phyloP scores from a whole-genome alignment of 495 filamentous ascomycete genomes.

The Friedmanniomyces simplex region DNA sequence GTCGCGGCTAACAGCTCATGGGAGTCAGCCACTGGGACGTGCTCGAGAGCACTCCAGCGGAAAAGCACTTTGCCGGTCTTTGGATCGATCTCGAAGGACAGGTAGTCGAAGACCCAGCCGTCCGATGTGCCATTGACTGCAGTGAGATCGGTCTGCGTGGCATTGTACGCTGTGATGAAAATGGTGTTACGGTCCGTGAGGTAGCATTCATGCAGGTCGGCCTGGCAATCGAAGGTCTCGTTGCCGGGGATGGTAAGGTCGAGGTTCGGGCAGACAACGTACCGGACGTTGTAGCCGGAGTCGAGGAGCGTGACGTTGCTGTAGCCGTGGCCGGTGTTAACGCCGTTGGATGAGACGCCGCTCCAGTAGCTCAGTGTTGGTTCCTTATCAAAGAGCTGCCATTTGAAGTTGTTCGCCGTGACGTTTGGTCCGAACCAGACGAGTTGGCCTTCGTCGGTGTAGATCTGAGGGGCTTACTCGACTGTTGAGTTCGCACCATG shows the following conservation, averaged over 20 bases:
- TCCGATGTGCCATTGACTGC: slow-evolving; percentile 9
- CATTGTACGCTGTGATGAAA: slow-evolving; percentile 17
- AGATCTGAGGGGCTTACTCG: not conserved
- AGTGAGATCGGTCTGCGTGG: slow-evolving; percentile 12
- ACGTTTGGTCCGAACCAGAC: slow-evolving; percentile 9
- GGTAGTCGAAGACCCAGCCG: slow-evolving; percentile 16
- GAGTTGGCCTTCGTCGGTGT: slow-evolving; percentile 13
- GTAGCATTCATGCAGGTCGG: slow-evolving; percentile 18
- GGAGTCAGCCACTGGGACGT: slow-evolving; percentile 4
- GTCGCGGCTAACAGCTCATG: not conserved
- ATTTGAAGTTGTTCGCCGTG: slow-evolving; percentile 9
- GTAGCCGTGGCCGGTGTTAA: slow-evolving; percentile 17
- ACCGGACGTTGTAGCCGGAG: slow-evolving; percentile 10
- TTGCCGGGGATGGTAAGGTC: slow-evolving; percentile 5
- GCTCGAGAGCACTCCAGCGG: slow-evolving; percentile 15
- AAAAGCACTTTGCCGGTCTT: slow-evolving; percentile 15
- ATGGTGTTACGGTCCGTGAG: slow-evolving; percentile 17
- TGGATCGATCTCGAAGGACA: slow-evolving; percentile 21
- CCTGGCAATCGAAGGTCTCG: not conserved
- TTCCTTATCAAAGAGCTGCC: not conserved
- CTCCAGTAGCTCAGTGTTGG: slow-evolving; percentile 14
- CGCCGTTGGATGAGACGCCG: slow-evolving; percentile 3
- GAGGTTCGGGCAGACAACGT: slow-evolving; percentile 5
- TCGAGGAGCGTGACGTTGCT: slow-evolving; percentile 17
- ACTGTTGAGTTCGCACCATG: not conserved